Percentiles rank a stretch among this genome's conserved stretches.
Evolutionary conservation across 2,329 filamentous ascomycete species (phyloP).

Genomic region (Clathrospora elynae): DNA sequence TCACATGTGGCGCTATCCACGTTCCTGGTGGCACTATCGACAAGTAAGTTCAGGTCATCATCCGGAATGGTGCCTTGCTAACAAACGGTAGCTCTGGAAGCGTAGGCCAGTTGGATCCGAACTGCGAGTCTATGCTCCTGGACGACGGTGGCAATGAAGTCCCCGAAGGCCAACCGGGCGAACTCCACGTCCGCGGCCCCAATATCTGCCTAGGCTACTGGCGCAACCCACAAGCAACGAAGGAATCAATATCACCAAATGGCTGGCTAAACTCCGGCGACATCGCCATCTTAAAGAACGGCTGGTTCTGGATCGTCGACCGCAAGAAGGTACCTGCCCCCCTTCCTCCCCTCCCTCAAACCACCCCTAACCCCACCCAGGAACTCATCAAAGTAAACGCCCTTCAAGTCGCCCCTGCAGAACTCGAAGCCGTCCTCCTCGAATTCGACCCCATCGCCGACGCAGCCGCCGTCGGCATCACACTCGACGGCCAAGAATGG

Average conservation of each 20-base stretch:
- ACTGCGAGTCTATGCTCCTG: constrained; percentile 49
- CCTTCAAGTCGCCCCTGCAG: constrained; percentile 45
- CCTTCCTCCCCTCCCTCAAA: neutral
- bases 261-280: constrained; percentile 49
- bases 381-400: constrained; percentile 53
- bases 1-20: constrained; percentile 49
- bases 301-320: constrained; percentile 47
- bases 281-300: constrained; percentile 41
- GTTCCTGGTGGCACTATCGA: constrained; percentile 45
- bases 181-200: constrained; percentile 49
- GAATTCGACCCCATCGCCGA: constrained; percentile 60
- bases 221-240: constrained; percentile 49
- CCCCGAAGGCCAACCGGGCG: constrained; percentile 44
- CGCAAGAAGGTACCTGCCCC: constrained; percentile 39
- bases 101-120: constrained; percentile 49
- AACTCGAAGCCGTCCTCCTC: constrained; percentile 58
- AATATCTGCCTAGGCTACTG: constrained; percentile 52
- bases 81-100: constrained; percentile 40
- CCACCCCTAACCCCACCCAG: constrained; percentile 13
- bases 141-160: constrained; percentile 53
- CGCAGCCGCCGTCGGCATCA: constrained; percentile 61
- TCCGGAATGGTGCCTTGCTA: neutral
- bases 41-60: constrained; percentile 29
- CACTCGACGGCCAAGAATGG: constrained; percentile 57
- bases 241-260: constrained; percentile 45